Conservation (phyloP, 2,329 filamentous ascomycete genomes). For the Diaporthe vaccinii region DNA sequence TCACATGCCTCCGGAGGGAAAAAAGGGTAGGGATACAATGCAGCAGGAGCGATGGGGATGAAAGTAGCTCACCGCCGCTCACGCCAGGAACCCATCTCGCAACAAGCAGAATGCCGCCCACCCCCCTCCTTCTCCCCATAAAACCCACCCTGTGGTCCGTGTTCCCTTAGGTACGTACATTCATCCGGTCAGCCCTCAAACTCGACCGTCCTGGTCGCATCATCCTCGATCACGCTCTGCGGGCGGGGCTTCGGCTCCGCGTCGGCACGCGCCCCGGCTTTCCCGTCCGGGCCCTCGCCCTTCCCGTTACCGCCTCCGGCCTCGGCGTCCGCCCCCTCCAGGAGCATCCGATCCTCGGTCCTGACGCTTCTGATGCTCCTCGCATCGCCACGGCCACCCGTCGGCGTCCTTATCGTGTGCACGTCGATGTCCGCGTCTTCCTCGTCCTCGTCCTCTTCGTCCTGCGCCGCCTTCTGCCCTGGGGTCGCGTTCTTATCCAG, state of each 20-base stretch:
- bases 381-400: slow-evolving; percentile 66
- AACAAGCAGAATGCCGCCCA: neutral
- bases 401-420: slow-evolving; percentile 50
- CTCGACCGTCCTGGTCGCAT: slow-evolving; percentile 58
- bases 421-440: slow-evolving; percentile 69
- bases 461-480: slow-evolving; percentile 64
- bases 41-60: neutral
- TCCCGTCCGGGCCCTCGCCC: slow-evolving; percentile 46
- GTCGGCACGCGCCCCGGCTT: slow-evolving; percentile 43
- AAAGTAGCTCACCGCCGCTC: slow-evolving; percentile 1
- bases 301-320: slow-evolving; percentile 62
- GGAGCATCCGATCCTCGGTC: slow-evolving; percentile 76
- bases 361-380: slow-evolving; percentile 75
- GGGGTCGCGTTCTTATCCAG: slow-evolving; percentile 85
- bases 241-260: slow-evolving; percentile 41
- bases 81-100: neutral
- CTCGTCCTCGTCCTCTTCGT: slow-evolving; percentile 78
- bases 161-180: neutral
- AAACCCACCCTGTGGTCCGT: too few relatives aligned
- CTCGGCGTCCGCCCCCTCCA: slow-evolving; percentile 81
- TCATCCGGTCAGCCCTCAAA: slow-evolving; percentile 57
- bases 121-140: neutral
- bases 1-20: neutral
- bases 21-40: slow-evolving; percentile 15
- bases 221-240: slow-evolving; percentile 42